A percentile compares a stretch with the other conserved stretches of the same genome.
Evolutionary conservation across 1,139 yeast genomes (phyloP).

Genomic region (Lodderomyces elongisporus): DNA sequence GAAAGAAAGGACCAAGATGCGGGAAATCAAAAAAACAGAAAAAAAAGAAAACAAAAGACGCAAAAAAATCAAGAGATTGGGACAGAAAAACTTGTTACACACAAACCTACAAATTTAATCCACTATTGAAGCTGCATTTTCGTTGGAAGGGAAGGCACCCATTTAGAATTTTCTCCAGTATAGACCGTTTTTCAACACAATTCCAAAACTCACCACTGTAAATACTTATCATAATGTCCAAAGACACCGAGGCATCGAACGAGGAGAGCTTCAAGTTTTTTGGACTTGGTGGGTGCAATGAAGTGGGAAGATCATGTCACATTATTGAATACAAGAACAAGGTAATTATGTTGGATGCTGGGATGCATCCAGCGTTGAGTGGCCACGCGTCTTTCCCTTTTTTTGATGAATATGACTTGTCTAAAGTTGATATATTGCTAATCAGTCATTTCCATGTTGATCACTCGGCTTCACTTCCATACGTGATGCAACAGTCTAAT

Average conservation of each 20-base stretch:
- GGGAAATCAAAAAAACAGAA: too few relatives aligned
- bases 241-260: slow-evolving; percentile 20
- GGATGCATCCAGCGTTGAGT: slow-evolving; percentile 91
- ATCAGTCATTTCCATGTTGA: slow-evolving; percentile 95
- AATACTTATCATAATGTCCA: too few relatives aligned
- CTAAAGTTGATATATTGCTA: slow-evolving; percentile 78
- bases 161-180: too few relatives aligned
- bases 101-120: too few relatives aligned
- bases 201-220: too few relatives aligned
- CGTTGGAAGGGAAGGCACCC: too few relatives aligned
- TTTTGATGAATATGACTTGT: slow-evolving; percentile 88
- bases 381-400: slow-evolving; percentile 92
- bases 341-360: slow-evolving; percentile 97
- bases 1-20: too few relatives aligned
- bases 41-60: too few relatives aligned
- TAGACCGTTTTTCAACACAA: too few relatives aligned
- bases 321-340: slow-evolving; percentile 88
- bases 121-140: too few relatives aligned
- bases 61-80: too few relatives aligned
- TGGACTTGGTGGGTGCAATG: slow-evolving; percentile 99
- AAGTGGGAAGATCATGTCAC: slow-evolving; percentile 96
- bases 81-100: too few relatives aligned
- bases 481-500: slow-evolving; percentile 94
- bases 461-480: slow-evolving; percentile 96
- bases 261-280: slow-evolving; percentile 57